Percentiles rank a stretch among this genome's conserved stretches.
Evolutionary conservation across 2,329 filamentous ascomycete genomes (phyloP).

Genomic region (Pseudogymnoascus sp.): DNA sequence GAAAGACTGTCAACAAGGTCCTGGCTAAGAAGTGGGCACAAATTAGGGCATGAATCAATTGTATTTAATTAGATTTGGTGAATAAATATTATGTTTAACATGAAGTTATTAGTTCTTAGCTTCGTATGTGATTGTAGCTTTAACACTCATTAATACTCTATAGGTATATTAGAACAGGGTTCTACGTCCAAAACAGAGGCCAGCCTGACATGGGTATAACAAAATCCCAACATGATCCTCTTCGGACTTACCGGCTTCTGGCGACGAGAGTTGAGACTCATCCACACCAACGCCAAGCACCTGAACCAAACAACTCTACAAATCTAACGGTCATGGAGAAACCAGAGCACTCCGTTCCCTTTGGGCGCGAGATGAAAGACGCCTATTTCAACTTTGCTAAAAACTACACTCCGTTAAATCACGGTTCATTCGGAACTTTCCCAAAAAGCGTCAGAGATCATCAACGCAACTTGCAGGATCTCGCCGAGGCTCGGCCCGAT

Average conservation of each 20-base stretch:
- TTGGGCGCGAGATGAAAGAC: constrained; percentile 23
- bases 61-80: no score
- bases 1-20: no score
- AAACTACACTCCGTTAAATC: constrained; percentile 25
- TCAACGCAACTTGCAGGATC: constrained; percentile 59
- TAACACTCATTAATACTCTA: no score
- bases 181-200: no score
- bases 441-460: constrained; percentile 58
- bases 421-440: constrained; percentile 71
- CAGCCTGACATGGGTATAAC: not conserved
- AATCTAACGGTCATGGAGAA: not conserved
- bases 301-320: not conserved
- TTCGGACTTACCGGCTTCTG: not conserved
- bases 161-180: no score
- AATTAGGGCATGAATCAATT: no score
- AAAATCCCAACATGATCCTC: not conserved
- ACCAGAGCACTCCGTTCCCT: constrained; percentile 14
- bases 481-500: constrained; percentile 63
- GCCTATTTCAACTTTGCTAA: constrained; percentile 24
- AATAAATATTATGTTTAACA: no score
- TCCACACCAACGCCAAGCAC: not conserved
- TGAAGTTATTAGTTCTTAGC: no score
- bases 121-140: no score
- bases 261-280: not conserved
- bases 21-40: no score